Evolutionary conservation across 305 asterid species (phyloP).

Genomic region (Andrographis paniculata): DNA sequence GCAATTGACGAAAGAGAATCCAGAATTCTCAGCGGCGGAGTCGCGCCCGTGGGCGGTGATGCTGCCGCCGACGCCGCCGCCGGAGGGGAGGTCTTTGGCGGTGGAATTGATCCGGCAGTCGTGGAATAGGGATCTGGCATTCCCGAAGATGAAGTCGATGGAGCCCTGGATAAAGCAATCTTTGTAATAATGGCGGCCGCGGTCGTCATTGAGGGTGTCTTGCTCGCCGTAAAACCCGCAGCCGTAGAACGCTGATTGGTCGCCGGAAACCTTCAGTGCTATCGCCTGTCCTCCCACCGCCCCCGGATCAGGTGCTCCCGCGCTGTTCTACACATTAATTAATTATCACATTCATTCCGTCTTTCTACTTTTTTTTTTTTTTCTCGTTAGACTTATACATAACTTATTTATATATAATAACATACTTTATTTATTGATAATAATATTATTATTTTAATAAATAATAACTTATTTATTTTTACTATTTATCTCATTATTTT

Average conservation of each 20-base stretch:
- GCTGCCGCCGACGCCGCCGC: neutral
- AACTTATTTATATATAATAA: no score
- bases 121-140: slow-evolving; percentile 49
- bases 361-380: no score
- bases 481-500: no score
- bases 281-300: slow-evolving; percentile 58
- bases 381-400: no score
- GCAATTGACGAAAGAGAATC: neutral
- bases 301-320: slow-evolving; percentile 68
- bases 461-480: no score
- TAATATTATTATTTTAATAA: no score
- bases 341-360: no score
- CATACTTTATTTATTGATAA: no score
- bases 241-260: slow-evolving; percentile 69
- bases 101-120: neutral
- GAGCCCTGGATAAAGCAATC: slow-evolving; percentile 79
- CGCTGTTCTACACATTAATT: slow-evolving; percentile 42
- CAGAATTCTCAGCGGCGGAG: neutral
- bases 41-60: neutral
- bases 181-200: slow-evolving; percentile 72
- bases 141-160: slow-evolving; percentile 85
- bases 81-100: neutral
- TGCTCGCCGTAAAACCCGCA: slow-evolving; percentile 82
- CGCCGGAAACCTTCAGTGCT: slow-evolving; percentile 57
- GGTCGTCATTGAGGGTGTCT: slow-evolving; percentile 69